These are phyloP conservation scores for Xylaria sp. DNA, from an alignment of 2,329 filamentous ascomycete genomes.

Conservation along the genomic window DNA sequence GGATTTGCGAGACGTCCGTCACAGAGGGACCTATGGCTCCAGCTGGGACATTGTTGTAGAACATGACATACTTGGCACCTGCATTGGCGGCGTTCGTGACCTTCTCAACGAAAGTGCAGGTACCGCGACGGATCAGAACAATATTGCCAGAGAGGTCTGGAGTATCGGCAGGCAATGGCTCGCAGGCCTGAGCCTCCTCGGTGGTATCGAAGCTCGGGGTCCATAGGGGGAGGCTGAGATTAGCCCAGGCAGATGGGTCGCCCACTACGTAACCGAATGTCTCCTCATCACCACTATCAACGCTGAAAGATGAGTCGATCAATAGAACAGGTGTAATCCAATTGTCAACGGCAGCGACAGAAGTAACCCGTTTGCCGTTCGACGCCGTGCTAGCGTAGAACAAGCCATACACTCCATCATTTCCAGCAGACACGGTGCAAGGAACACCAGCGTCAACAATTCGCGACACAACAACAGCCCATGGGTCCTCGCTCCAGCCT, in stretches of 20 bases:
- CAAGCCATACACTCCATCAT: constrained; percentile 58
- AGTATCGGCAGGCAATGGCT: constrained; percentile 62
- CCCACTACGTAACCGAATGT: constrained; percentile 59
- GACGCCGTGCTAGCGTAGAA: constrained; percentile 63
- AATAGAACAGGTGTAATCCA: constrained; percentile 56
- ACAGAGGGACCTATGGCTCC: constrained; percentile 52
- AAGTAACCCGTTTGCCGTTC: constrained; percentile 59
- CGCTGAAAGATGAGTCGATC: constrained; percentile 55
- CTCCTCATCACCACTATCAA: constrained; percentile 51
- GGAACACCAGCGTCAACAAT: constrained; percentile 66
- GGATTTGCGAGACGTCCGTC: constrained; percentile 36
- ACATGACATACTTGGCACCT: constrained; percentile 70
- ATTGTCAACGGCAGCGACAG: constrained; percentile 65
- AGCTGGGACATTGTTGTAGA: constrained; percentile 67
- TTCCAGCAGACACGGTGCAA: constrained; percentile 65
- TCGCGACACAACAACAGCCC: constrained; percentile 61
- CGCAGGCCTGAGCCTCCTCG: constrained; percentile 63
- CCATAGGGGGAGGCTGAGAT: constrained; percentile 62
- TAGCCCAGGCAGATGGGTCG: constrained; percentile 56
- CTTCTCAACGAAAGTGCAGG: constrained; percentile 67
- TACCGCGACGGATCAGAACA: constrained; percentile 69
- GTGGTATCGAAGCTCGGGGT: constrained; percentile 62
- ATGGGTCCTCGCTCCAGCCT: constrained; percentile 65
- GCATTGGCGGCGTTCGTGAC: constrained; percentile 62
- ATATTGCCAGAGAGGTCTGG: constrained; percentile 68